phyloP scores from a whole-genome alignment of 768 basidiomycete species.

The Stropharia rugosoannulata region DNA sequence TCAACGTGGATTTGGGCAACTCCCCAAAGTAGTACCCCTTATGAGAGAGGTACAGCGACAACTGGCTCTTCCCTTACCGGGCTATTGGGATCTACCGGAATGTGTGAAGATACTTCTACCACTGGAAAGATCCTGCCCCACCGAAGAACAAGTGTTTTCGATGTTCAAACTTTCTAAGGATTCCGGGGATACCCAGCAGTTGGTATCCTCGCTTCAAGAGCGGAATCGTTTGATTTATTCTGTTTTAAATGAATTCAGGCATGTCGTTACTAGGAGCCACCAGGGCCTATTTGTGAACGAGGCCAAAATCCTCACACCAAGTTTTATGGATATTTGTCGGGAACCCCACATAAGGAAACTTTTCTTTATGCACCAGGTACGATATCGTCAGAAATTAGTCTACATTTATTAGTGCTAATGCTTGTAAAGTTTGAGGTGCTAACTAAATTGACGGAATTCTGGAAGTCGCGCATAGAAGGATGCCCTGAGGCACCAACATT shows the following conservation, averaged over 20 bases:
- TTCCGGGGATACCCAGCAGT: slow-evolving; percentile 9
- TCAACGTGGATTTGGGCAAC: slow-evolving; percentile 39
- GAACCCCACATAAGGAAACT: slow-evolving; percentile 45
- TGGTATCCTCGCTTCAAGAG: slow-evolving; percentile 26
- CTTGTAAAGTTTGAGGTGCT: slow-evolving; percentile 45
- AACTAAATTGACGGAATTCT: slow-evolving; percentile 42
- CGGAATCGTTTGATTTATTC: slow-evolving; percentile 35
- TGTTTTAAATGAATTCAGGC: slow-evolving; percentile 30
- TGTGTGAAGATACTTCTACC: slow-evolving; percentile 32
- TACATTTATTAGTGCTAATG: neutral
- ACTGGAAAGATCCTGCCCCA: slow-evolving; percentile 25
- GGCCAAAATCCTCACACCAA: slow-evolving; percentile 35
- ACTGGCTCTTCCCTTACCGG: slow-evolving; percentile 45
- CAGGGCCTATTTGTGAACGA: slow-evolving; percentile 40
- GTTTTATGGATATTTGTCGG: slow-evolving; percentile 48
- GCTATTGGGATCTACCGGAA: slow-evolving; percentile 47
- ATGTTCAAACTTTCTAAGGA: slow-evolving; percentile 20
- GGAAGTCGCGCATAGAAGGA: slow-evolving; percentile 47
- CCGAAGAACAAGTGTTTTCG: slow-evolving; percentile 38
- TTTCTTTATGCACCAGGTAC: slow-evolving; percentile 53
- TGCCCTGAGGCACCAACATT: slow-evolving; percentile 48
- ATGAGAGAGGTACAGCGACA: slow-evolving; percentile 44
- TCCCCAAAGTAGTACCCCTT: slow-evolving; percentile 42
- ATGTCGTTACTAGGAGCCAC: slow-evolving; percentile 21
- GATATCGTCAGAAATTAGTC: slow-evolving; percentile 3